Base-by-base conservation (phyloP, 192 early-diverging fungal species). In the Coemansia sp. region DNA sequence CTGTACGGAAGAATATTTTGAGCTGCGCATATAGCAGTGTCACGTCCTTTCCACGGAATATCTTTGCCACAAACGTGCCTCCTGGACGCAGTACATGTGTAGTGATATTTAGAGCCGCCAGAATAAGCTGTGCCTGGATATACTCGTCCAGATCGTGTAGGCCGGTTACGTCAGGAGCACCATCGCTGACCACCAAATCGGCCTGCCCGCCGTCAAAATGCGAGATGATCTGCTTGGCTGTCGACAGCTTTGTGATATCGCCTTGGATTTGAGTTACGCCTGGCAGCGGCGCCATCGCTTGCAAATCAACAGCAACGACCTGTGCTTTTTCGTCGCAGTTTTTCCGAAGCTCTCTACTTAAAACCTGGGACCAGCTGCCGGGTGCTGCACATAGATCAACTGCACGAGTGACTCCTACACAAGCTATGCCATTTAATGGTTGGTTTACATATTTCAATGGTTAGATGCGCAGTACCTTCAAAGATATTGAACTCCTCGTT, bases 91-190 rank as follows among this genome's bases (percentile, higher is more conserved):
- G 81, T 5, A 99, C 89, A 55, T 95, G 90, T 2, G 91, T 93
- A 51, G 96, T 96, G 69, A 99, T 99, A 67, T 97, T 97, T 53
- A 97, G 84, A 7, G 97, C 89, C 1, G 95, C 93, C 40, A 99
- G 79, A 41, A 97, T 76, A 9, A 99, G 82, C 70, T 99, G 95
- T 7, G 95, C 94, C 61, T 99, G 97, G 61, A 97, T 93, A 67
- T 95, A 99, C 77, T 99, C 97, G 80, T 99, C 97, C 83, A 97
- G 92, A 59, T 97, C 97, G 69, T 97, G 94, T 30, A 96, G 81
- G 16, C 96, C 96, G 11, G 94, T 99, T 16, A 99, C 93, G 67
- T 96, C 93, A 15, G 93, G 92, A 14, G 93, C 93, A 53, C 94
- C 94, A 71, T 96, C 94, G 79, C 94, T 93, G 42, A 99, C 87